These are phyloP conservation scores for Penicillium pulvis DNA, from an alignment of 495 filamentous ascomycete genomes.

Conservation along the genomic window DNA sequence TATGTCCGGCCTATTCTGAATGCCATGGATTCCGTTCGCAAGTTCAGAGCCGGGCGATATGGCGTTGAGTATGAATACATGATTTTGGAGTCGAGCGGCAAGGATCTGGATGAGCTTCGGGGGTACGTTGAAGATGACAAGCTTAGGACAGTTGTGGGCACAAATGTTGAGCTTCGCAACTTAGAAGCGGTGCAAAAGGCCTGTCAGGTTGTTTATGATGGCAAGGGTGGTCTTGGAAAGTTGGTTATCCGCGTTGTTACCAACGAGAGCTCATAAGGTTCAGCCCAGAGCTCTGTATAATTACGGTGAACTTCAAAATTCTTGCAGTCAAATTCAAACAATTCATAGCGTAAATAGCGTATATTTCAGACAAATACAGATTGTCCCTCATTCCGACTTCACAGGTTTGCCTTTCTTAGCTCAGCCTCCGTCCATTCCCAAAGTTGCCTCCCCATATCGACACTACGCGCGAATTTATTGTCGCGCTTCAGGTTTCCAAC, in stretches of 20 bases:
- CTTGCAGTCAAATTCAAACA: not conserved
- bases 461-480: slow-evolving; percentile 27
- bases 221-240: slow-evolving; percentile 59
- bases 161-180: slow-evolving; percentile 45
- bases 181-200: slow-evolving; percentile 45
- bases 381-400: not conserved
- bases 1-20: slow-evolving; percentile 34
- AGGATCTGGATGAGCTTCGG: slow-evolving; percentile 45
- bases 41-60: slow-evolving; percentile 31
- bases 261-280: not conserved
- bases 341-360: not conserved
- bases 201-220: slow-evolving; percentile 48
- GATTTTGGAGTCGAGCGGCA: slow-evolving; percentile 38
- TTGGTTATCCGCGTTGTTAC: slow-evolving; percentile 39
- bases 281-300: no score
- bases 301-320: no score
- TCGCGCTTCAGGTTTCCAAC: slow-evolving; percentile 34
- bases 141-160: slow-evolving; percentile 47
- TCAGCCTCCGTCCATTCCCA: slow-evolving; percentile 51
- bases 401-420: slow-evolving; percentile 25
- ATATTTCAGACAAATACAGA: not conserved
- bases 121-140: slow-evolving; percentile 47
- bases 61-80: slow-evolving; percentile 42
- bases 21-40: slow-evolving; percentile 37
- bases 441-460: slow-evolving; percentile 33